These are phyloP conservation scores for Geranomyces michiganensis DNA, from an alignment of 192 early-diverging fungal species.

Conservation along the genomic window DNA sequence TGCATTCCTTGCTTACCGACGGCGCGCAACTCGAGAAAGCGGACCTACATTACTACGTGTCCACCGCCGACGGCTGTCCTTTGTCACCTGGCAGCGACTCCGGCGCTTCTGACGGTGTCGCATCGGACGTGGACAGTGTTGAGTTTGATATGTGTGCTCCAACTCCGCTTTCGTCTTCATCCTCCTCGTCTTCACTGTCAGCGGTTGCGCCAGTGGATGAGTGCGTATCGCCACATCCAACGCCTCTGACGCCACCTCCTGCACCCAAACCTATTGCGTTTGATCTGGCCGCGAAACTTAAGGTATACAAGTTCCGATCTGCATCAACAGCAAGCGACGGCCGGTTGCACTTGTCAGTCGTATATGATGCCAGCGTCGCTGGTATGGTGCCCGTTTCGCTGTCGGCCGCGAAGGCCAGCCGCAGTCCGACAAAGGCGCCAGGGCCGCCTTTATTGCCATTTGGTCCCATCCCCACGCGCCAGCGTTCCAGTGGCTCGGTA, in stretches of 20 bases:
- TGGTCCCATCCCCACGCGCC: constrained; percentile 17
- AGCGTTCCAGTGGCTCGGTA: constrained; percentile 7
- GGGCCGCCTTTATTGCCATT: neutral
- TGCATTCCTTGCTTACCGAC: constrained; percentile 41
- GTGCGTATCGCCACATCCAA: neutral
- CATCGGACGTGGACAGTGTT: neutral
- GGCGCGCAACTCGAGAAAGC: constrained; percentile 9
- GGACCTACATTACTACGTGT: constrained; percentile 30
- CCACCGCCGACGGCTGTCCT: constrained; percentile 43
- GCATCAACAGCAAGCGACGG: constrained; percentile 32
- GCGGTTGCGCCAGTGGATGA: neutral
- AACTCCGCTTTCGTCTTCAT: neutral
- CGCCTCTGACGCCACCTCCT: neutral
- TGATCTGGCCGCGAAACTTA: constrained; percentile 40
- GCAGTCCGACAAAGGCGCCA: constrained; percentile 2
- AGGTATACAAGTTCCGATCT: constrained; percentile 48
- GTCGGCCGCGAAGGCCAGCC: neutral
- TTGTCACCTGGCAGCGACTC: constrained; percentile 27
- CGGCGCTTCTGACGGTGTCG: neutral
- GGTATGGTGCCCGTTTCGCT: constrained; percentile 9
- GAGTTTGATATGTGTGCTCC: neutral
- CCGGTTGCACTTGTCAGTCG: constrained; percentile 49
- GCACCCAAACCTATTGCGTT: constrained; percentile 27
- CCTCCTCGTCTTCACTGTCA: neutral
- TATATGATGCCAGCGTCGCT: constrained; percentile 48